Evolutionary conservation across 768 basidiomycete species (phyloP).

Genomic region (Amanita inopinata): DNA sequence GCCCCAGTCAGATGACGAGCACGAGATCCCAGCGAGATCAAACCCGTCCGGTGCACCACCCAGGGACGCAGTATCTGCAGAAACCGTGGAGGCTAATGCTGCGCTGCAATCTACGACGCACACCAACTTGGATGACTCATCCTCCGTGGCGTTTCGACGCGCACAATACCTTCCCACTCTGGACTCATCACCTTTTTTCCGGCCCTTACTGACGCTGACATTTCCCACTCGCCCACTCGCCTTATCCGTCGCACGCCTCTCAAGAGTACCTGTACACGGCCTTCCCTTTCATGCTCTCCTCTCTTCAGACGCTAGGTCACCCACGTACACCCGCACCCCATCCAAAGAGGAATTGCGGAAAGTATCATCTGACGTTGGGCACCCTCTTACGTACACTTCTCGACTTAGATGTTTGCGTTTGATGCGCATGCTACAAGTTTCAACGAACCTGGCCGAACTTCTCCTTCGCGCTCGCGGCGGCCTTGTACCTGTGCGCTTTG

Average conservation of each 20-base stretch:
- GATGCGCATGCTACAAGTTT: background rate
- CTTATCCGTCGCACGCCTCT: constrained; percentile 22
- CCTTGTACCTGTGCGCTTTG: background rate
- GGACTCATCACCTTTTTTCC: constrained; percentile 24
- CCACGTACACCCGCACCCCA: background rate
- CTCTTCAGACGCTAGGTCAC: background rate
- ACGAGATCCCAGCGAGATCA: no score
- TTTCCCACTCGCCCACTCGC: constrained; percentile 34
- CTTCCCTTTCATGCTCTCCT: constrained; percentile 23
- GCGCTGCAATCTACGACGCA: background rate
- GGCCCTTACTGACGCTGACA: constrained; percentile 29
- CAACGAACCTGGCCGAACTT: background rate
- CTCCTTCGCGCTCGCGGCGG: background rate
- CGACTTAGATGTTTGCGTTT: background rate
- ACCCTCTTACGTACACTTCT: background rate
- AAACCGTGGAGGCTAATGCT: no score
- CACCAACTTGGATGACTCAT: constrained; percentile 1
- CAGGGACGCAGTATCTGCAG: no score
- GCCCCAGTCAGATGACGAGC: no score
- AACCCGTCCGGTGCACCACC: no score
- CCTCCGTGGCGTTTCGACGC: constrained; percentile 14
- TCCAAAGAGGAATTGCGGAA: background rate
- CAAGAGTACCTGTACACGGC: constrained; percentile 22
- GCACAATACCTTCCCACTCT: constrained; percentile 21
- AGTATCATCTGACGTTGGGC: no score